phyloP scores from a whole-genome alignment of 2,329 filamentous ascomycete species.

The Knufia fluminis region DNA sequence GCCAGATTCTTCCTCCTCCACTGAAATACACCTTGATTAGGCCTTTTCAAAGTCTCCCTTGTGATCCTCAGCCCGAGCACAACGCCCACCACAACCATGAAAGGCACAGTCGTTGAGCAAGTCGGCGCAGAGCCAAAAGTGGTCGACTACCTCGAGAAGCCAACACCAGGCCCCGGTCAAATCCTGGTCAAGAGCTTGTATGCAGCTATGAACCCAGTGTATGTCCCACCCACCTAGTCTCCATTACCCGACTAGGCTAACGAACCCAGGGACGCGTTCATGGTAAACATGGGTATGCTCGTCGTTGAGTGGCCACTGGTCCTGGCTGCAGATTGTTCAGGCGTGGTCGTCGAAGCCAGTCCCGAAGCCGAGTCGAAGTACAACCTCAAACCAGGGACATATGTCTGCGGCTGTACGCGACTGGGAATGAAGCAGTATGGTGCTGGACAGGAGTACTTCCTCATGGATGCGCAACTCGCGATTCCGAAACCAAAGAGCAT shows the following conservation, averaged over 20 bases:
- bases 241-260: constrained; percentile 5
- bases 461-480: constrained; percentile 26
- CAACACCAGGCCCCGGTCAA: constrained; percentile 24
- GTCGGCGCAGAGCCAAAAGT: constrained; percentile 16
- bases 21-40: no score
- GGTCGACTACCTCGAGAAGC: constrained; percentile 21
- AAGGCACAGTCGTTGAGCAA: constrained; percentile 15
- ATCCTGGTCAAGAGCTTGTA: constrained; percentile 28
- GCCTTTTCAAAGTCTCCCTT: no score
- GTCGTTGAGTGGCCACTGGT: constrained; percentile 27
- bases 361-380: constrained; percentile 22
- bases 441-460: constrained; percentile 26
- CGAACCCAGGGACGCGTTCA: constrained; percentile 23
- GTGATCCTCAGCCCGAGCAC: no score
- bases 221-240: constrained; percentile 9
- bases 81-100: no score
- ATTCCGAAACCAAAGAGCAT: constrained; percentile 27
- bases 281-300: constrained; percentile 23
- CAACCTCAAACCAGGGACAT: constrained; percentile 26
- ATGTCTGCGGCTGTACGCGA: constrained; percentile 27
- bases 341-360: constrained; percentile 26
- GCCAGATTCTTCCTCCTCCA: no score
- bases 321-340: constrained; percentile 26
- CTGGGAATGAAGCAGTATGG: constrained; percentile 23
- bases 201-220: constrained; percentile 28